Evolutionary conservation across 805 yeast species (phyloP).

Genomic region (Nakazawaea sp.): DNA sequence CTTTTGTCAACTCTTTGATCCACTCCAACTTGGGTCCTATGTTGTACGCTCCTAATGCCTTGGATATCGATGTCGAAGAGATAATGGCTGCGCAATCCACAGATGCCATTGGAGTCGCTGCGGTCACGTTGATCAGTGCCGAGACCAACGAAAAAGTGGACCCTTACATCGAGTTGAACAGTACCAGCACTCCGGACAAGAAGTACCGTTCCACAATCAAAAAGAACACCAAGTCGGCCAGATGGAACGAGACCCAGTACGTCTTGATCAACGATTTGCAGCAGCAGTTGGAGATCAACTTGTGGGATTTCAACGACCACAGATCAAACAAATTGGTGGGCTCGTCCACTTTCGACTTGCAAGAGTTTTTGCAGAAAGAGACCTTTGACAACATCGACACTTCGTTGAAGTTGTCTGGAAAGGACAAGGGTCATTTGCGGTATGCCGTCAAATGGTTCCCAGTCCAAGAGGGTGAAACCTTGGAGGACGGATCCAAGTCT

Average conservation of each 20-base stretch:
- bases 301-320: conserved; percentile 48
- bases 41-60: conserved; percentile 76
- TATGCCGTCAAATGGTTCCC: conserved; percentile 52
- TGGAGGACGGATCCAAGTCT: conserved; percentile 44
- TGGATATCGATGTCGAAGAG: conserved; percentile 71
- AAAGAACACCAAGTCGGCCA: conserved; percentile 47
- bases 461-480: conserved; percentile 32
- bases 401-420: conserved; percentile 41
- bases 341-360: conserved; percentile 45
- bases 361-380: conserved; percentile 52
- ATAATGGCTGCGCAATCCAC: conserved; percentile 55
- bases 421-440: conserved; percentile 49
- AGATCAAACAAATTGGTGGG: conserved; percentile 49
- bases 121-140: conserved; percentile 53
- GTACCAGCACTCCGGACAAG: conserved; percentile 33
- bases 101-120: conserved; percentile 66
- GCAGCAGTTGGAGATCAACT: conserved; percentile 47
- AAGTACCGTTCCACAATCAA: conserved; percentile 48
- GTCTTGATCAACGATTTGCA: conserved; percentile 50
- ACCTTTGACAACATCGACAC: conserved; percentile 34
- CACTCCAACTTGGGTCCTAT: conserved; percentile 69
- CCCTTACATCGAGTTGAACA: conserved; percentile 48
- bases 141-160: conserved; percentile 40
- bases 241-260: conserved; percentile 61
- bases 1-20: conserved; percentile 63